Evolutionary conservation across 2,329 filamentous ascomycete genomes (phyloP), one percentile per base, ranked within the genome.

Genomic region (Fusarium napiforme): DNA sequence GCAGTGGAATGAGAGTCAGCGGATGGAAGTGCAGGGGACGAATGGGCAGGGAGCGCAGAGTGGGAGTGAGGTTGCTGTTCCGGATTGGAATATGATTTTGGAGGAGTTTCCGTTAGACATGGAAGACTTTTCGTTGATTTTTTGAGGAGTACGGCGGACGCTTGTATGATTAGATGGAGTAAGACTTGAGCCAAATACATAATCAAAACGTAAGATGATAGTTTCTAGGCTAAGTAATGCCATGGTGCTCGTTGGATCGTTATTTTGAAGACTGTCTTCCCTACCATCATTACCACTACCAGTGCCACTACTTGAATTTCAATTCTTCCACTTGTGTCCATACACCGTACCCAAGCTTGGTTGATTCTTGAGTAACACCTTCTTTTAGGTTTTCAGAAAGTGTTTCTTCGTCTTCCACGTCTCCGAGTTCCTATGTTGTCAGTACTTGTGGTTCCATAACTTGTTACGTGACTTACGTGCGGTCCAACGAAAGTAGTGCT

Each of bases 91-190:
- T 36, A 75, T 74, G 11, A 55, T 81, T 23, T 46, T 81, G 55
- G 70, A 79, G n/a, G 78, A 80, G 40, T 79, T 81, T 37, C 75
- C 77, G 16, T 53, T 79, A 12, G 78, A 80, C 16, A 64, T 72
- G 4, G 60, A 76, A 4, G 75, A 77, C 6, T 73, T 77, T 30
- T 75, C 73, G 2, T 64, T 77, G 34, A 67, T 72, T 34, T 74
- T 69, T 7, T 74, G 14, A 62, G 19, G 42, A 21, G 32, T 6
- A 16, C 2, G n/a, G 34, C 1, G 14, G 3, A 16, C 5, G 1
- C 3, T 15, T 53, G 50, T 28, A 53, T 16, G 32, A 37, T 28
- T 26, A 28, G 3, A 21, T 53, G 19, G 7, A 39, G 10, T 21
- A 5, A 12, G 32, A 16, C 7, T 1, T 12, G 10, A 32, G 9